Base-by-base conservation (phyloP, 2,329 filamentous ascomycete species). In the Aureobasidium zeae region DNA sequence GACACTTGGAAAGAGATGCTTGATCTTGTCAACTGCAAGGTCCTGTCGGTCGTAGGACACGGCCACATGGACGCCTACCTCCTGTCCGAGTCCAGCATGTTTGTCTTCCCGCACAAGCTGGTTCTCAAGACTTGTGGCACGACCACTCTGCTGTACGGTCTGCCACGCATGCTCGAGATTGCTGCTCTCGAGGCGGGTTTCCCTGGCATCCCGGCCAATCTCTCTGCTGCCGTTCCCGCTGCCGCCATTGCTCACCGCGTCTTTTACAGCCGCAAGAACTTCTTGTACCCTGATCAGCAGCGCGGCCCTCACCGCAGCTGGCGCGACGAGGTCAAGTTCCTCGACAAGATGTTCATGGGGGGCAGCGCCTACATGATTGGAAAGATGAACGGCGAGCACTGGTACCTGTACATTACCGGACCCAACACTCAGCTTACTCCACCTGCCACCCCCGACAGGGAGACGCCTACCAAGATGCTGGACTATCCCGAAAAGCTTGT, bases 331-430 rank as follows among this genome's bases (percentile, higher is more conserved):
- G 89, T 96, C 58, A 83, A 81, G 56, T 94, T 82, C 56, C 74
- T 98, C 50, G 91, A 98, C 66, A 82, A 84, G 60, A 85, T 88
- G 64, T 95, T 98, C 61, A 73, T 83, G 49, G 82, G 85, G 45
- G 91, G 91, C 44, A 96, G 89, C 63, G 91, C 91, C 38, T 98
- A 98, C 65, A 94, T 96, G 88, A 93, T 98, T 52, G 91, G 91
- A 58, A 96, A 95, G 69, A 96, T 96, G 89, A 98, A 98, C 55
- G 89, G 91, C 47, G 91, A 98, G 63, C 91, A 98, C 57, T 98
- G 91, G 91, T 96, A 96, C 62, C 71, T 98, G 45, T 98, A 98
- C 68, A 81, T 96, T 57, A 96, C 91, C 10, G 86, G 86, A 39
- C 89, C 91, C 13, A 81, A 83, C 60, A 81, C 77, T 35, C 70